Base-by-base conservation (phyloP, 495 filamentous ascomycete species). In the Corynascus novoguineensis region DNA sequence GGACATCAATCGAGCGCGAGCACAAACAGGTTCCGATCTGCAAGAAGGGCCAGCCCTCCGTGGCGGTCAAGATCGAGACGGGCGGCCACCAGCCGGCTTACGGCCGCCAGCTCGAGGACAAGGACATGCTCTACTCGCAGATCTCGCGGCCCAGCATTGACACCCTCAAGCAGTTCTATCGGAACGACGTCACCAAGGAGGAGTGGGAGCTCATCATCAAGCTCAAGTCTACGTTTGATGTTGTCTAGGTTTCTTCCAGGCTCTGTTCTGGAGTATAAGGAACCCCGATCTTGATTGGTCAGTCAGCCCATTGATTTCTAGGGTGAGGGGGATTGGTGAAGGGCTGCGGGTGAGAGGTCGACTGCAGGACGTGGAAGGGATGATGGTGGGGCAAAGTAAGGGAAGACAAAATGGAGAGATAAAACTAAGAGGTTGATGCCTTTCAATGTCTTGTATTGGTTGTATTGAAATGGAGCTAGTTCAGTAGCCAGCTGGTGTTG, bases 11-110 rank as follows among this genome's bases (percentile, higher is more conserved):
- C 70, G 92, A 97, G 72, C 87, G 95, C 68, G 95, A 99, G 60
- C 95, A 97, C 83, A 99, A 97, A 76, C 80, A 92, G 47, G 84
- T 99, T 64, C 80, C 76, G 11, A 76, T 95, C 46, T 92, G 88
- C 76, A 99, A 97, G 76, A 92, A 90, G 75, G 95, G 92, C 55
- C 89, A 96, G 65, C 95, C 93, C 31, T 95, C 91, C 6, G 93
- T 97, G 15, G 93, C 93, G 24, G 80, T 99, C 73, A 99, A 99
- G 82, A 91, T 99, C 67, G 93, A 99, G 75, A 81, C 79, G 78
- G 92, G 91, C 15, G 74, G 87, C 21, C 92, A 97, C 72, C 93
- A 99, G 74, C 93, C 93, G 12, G 81, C 87, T 55, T 99, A 99
- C 69, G 93, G 93, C 38, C 86, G 93, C 51, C 93, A 99, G 44